Conservation (phyloP, 805 yeast genomes). For the Clavispora santaluciae region DNA sequence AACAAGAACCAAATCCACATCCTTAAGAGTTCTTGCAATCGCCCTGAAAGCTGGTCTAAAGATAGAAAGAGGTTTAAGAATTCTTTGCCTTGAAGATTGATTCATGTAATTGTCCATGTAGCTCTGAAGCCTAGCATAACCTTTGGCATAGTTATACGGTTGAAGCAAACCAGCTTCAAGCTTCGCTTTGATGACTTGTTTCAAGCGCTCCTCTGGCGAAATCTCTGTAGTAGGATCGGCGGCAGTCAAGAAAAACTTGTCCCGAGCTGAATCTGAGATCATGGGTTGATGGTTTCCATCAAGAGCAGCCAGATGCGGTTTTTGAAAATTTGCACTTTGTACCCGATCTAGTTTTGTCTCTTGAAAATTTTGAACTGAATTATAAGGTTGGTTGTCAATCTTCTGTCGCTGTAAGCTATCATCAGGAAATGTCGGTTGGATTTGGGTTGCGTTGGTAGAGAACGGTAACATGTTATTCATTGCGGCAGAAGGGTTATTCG, state of each 20-base stretch:
- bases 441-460: constrained; percentile 19
- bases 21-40: constrained; percentile 83
- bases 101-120: constrained; percentile 95
- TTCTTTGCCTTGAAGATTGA: constrained; percentile 73
- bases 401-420: background rate
- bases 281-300: constrained; percentile 30
- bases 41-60: constrained; percentile 93
- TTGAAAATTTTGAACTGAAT: background rate
- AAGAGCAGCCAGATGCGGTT: background rate
- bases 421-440: background rate
- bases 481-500: constrained; percentile 3
- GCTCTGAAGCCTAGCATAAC: constrained; percentile 81
- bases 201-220: constrained; percentile 88
- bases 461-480: constrained; percentile 23
- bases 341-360: constrained; percentile 13
- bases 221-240: constrained; percentile 95
- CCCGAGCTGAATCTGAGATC: constrained; percentile 75
- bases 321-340: constrained; percentile 1
- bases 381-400: background rate
- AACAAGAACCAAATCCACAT: constrained; percentile 84
- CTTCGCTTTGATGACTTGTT: constrained; percentile 91
- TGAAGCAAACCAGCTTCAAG: constrained; percentile 87
- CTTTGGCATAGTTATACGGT: constrained; percentile 92
- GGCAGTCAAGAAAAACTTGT: constrained; percentile 90
- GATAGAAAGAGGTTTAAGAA: constrained; percentile 75